These are phyloP conservation scores for Yamadazyma scolyti DNA, from an alignment of 805 yeast species.

Conservation along the genomic window DNA sequence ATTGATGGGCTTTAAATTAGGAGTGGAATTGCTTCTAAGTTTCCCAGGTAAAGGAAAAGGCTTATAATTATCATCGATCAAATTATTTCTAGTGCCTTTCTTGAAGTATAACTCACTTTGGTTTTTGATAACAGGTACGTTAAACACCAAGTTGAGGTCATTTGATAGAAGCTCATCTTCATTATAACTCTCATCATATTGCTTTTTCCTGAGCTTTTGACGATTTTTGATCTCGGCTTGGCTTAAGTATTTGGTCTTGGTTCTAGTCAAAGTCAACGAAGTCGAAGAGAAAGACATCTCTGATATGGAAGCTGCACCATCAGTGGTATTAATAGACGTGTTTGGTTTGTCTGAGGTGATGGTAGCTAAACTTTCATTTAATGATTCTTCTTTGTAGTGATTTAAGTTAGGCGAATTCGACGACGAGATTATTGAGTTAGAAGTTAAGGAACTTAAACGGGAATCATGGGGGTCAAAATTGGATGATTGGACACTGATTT, in stretches of 20 bases:
- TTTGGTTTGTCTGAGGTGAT: constrained; percentile 7
- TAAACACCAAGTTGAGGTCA: constrained; percentile 39
- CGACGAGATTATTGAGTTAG: constrained; percentile 16
- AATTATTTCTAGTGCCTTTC: constrained; percentile 6
- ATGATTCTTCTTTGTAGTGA: constrained; percentile 9
- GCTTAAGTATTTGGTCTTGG: constrained; percentile 32
- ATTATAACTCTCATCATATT: constrained; percentile 38
- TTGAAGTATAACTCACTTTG: constrained; percentile 29
- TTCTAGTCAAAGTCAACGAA: constrained; percentile 19
- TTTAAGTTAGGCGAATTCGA: constrained; percentile 15
- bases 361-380: constrained; percentile 11
- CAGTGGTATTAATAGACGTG: constrained; percentile 1
- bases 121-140: constrained; percentile 39
- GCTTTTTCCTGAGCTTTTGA: constrained; percentile 32
- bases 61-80: constrained; percentile 20
- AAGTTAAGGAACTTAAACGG: constrained; percentile 35
- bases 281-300: constrained; percentile 11
- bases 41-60: constrained; percentile 32
- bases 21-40: constrained; percentile 13
- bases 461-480: constrained; percentile 34
- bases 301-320: constrained; percentile 1
- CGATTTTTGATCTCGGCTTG: constrained; percentile 37
- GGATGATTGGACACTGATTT: constrained; percentile 23
- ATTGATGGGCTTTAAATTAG: constrained; percentile 5
- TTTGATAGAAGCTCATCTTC: constrained; percentile 37